These are phyloP conservation scores for Sarocladium kiliense DNA, from an alignment of 2,329 filamentous ascomycete species.

Conservation along the genomic window DNA sequence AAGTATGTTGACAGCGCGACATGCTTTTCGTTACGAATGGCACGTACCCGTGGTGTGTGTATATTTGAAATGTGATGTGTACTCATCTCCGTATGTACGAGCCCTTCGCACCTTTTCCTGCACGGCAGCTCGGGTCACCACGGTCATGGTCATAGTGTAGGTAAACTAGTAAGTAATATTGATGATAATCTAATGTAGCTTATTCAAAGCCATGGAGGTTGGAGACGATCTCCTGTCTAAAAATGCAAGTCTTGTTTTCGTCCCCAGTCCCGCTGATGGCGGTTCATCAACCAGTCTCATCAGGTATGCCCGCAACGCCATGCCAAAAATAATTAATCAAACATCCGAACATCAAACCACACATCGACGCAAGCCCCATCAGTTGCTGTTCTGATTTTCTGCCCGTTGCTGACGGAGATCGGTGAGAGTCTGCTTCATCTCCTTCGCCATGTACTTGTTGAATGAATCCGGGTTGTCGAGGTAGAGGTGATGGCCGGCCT, in stretches of 20 bases:
- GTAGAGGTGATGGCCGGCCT: constrained; percentile 56
- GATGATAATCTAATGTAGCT: constrained; percentile 1
- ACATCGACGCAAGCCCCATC: background rate
- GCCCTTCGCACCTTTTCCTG: too few relatives aligned
- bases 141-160: too few relatives aligned
- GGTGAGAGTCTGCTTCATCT: constrained; percentile 43
- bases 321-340: background rate
- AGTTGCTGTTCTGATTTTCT: constrained; percentile 22
- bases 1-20: too few relatives aligned
- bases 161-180: too few relatives aligned
- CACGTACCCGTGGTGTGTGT: too few relatives aligned
- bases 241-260: background rate
- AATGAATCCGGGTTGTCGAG: constrained; percentile 55
- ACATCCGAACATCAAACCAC: background rate
- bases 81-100: too few relatives aligned
- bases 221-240: background rate
- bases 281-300: background rate
- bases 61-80: background rate
- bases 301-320: constrained; percentile 3
- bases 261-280: background rate
- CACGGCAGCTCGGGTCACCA: too few relatives aligned
- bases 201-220: background rate
- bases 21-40: too few relatives aligned
- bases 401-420: constrained; percentile 11
- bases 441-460: constrained; percentile 46